Percentiles rank a stretch among this genome's conserved stretches.
Conservation (phyloP, 495 filamentous ascomycete genomes). For the Aspergillus funiculosus region DNA sequence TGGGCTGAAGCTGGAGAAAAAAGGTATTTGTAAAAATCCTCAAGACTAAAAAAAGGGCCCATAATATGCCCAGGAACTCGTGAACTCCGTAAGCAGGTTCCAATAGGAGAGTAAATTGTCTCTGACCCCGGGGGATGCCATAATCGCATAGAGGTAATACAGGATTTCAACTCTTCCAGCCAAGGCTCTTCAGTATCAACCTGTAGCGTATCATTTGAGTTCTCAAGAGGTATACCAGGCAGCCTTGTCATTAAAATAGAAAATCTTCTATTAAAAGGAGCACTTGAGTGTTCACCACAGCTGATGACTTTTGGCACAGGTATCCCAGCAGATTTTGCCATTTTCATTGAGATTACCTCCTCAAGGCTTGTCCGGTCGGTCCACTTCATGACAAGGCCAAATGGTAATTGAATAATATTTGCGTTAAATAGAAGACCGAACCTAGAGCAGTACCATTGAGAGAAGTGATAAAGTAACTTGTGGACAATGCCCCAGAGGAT, state of each 20-base stretch:
- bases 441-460: conserved; percentile 26
- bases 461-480: conserved; percentile 19
- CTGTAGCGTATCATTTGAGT: conserved; percentile 9
- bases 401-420: conserved; percentile 26
- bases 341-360: conserved; percentile 36
- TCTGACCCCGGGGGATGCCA: conserved; percentile 11
- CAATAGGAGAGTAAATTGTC: conserved; percentile 10
- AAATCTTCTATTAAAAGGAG: conserved; percentile 10
- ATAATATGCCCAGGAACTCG: conserved; percentile 15
- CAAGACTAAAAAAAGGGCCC: conserved; percentile 15
- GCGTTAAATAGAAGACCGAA: conserved; percentile 18
- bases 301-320: conserved; percentile 37
- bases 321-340: conserved; percentile 32
- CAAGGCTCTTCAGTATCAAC: conserved; percentile 14
- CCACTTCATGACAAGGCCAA: conserved; percentile 39
- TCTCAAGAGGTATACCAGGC: conserved; percentile 16
- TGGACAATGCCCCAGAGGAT: conserved; percentile 24
- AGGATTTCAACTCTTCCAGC: conserved; percentile 15
- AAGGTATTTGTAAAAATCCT: conserved; percentile 11
- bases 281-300: conserved; percentile 36
- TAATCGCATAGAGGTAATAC: conserved; percentile 14
- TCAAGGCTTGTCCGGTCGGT: conserved; percentile 36
- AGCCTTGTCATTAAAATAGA: conserved; percentile 18
- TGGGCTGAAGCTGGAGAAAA: conserved; percentile 11
- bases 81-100: conserved; percentile 5